A percentile compares a stretch with the other conserved stretches of the same genome.
These are phyloP conservation scores for Angophora floribunda DNA, from an alignment of 345 rosid genomes.

Conservation along the genomic window DNA sequence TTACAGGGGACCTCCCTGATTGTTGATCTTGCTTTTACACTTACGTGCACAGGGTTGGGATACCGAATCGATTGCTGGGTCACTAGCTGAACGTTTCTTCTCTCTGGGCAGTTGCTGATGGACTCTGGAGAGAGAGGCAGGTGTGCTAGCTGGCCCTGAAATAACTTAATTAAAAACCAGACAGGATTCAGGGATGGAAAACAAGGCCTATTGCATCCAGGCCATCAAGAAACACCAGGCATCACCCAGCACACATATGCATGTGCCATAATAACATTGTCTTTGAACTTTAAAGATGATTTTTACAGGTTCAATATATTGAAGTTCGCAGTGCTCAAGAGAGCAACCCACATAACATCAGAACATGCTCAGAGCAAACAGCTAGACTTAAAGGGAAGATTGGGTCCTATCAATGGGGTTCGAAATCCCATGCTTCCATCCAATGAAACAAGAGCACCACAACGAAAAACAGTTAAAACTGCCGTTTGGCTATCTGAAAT, in stretches of 20 bases:
- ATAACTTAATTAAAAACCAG: not conserved
- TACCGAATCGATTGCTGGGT: not conserved
- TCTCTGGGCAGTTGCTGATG: not conserved
- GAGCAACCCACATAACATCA: not conserved
- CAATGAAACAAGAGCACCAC: not conserved
- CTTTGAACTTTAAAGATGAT: not conserved
- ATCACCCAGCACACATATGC: not conserved
- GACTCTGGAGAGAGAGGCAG: not conserved
- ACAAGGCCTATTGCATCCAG: not conserved
- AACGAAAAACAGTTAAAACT: not conserved
- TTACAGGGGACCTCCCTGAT: not conserved
- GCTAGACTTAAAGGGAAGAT: not conserved
- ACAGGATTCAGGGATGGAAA: not conserved
- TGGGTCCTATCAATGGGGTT: not conserved
- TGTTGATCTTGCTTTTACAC: not conserved
- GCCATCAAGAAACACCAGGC: not conserved
- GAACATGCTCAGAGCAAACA: not conserved
- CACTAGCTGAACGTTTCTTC: not conserved
- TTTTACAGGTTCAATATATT: not conserved
- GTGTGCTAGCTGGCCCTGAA: not conserved
- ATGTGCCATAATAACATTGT: not conserved
- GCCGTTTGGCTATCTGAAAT: not conserved
- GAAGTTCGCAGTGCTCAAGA: not conserved
- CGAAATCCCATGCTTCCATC: not conserved
- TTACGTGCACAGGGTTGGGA: not conserved